Conservation (phyloP, 1,284 basidiomycete species). For the Ustilago xerochloae region DNA sequence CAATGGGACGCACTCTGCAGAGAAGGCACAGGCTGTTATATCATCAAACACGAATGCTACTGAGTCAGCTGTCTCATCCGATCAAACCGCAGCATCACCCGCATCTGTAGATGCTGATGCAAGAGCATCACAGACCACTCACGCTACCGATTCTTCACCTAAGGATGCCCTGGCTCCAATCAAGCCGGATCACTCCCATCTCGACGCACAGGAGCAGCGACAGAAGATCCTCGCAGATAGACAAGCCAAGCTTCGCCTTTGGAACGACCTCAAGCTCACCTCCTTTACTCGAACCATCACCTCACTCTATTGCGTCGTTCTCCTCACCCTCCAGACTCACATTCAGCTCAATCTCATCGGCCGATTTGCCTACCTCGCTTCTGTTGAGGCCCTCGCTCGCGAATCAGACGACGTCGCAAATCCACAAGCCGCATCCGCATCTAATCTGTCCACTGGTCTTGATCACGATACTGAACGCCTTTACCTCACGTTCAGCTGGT, state of each 20-base stretch:
- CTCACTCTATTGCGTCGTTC: constrained; percentile 81
- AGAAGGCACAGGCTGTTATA: background rate
- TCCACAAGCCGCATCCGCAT: background rate
- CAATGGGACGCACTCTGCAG: background rate
- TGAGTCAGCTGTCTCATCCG: background rate
- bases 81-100: background rate
- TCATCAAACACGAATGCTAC: background rate
- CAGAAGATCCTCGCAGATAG: constrained; percentile 37
- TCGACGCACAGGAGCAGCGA: constrained; percentile 40
- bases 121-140: background rate
- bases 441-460: constrained; percentile 23
- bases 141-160: background rate
- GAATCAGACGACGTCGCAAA: constrained; percentile 15
- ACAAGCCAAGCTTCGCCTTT: constrained; percentile 60
- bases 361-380: constrained; percentile 81
- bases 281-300: constrained; percentile 88
- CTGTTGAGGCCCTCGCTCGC: constrained; percentile 73
- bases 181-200: constrained; percentile 15
- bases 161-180: background rate
- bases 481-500: constrained; percentile 88
- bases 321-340: constrained; percentile 82
- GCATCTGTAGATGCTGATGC: background rate
- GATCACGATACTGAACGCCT: constrained; percentile 76
- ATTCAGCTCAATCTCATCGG: constrained; percentile 85
- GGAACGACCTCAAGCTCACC: constrained; percentile 65